Evolutionary conservation across 805 yeast species (phyloP).

Genomic region (Candida silvatica): DNA sequence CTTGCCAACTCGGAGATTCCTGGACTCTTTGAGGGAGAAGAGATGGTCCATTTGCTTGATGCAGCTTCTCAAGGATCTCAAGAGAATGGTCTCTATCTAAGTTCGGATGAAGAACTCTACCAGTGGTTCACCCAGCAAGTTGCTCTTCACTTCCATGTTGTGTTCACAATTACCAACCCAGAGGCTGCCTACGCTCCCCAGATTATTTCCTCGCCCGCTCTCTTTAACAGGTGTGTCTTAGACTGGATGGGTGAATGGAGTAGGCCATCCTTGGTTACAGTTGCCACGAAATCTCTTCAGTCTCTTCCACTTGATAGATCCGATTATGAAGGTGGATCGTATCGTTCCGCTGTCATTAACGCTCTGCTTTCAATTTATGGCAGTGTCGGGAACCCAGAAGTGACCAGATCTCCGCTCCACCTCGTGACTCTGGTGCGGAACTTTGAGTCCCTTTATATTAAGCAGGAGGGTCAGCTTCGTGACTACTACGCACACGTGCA

Average conservation of each 20-base stretch:
- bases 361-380: slow-evolving; percentile 40
- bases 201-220: slow-evolving; percentile 73
- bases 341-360: slow-evolving; percentile 34
- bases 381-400: slow-evolving; percentile 3
- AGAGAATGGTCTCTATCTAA: slow-evolving; percentile 53
- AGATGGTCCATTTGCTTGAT: slow-evolving; percentile 40
- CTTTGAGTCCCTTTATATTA: slow-evolving; percentile 33
- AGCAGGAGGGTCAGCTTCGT: slow-evolving; percentile 42
- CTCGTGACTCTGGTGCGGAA: slow-evolving; percentile 41
- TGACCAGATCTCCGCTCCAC: slow-evolving; percentile 40
- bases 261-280: slow-evolving; percentile 34
- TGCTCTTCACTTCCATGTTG: slow-evolving; percentile 68
- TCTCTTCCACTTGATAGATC: slow-evolving; percentile 45
- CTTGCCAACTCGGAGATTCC: slow-evolving; percentile 91
- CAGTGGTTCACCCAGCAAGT: slow-evolving; percentile 67
- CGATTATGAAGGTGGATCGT: slow-evolving; percentile 19
- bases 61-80: slow-evolving; percentile 50
- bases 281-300: slow-evolving; percentile 28
- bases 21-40: slow-evolving; percentile 78
- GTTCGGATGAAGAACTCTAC: slow-evolving; percentile 60
- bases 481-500: slow-evolving; percentile 64
- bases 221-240: slow-evolving; percentile 81
- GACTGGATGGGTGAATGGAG: slow-evolving; percentile 90
- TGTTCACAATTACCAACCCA: slow-evolving; percentile 64
- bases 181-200: slow-evolving; percentile 28